These are phyloP conservation scores for Candida buenavistaensis DNA, from an alignment of 1,139 yeast genomes.

Conservation along the genomic window DNA sequence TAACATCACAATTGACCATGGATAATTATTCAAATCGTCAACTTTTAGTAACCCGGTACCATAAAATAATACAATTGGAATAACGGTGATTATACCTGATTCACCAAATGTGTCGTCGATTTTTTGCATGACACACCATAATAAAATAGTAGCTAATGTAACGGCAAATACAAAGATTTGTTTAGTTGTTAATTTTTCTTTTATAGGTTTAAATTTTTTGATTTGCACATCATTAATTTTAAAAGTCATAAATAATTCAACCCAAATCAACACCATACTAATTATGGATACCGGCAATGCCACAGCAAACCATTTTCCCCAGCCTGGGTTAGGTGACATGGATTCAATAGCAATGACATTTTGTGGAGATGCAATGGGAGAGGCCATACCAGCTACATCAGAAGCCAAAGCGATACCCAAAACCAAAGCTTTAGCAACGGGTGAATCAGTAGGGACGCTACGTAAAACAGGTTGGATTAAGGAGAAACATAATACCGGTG, in stretches of 20 bases:
- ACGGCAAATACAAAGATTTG: slow-evolving; percentile 72
- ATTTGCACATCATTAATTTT: slow-evolving; percentile 50
- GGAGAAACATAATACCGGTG: slow-evolving; percentile 73
- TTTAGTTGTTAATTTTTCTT: slow-evolving; percentile 67
- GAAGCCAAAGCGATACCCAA: slow-evolving; percentile 91
- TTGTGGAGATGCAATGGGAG: slow-evolving; percentile 96
- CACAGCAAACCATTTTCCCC: slow-evolving; percentile 93
- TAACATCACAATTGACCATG: slow-evolving; percentile 89
- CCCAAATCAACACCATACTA: slow-evolving; percentile 68
- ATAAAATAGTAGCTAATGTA: slow-evolving; percentile 65
- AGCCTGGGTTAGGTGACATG: slow-evolving; percentile 88
- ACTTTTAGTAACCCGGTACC: slow-evolving; percentile 83
- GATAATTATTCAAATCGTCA: slow-evolving; percentile 87
- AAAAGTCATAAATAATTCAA: slow-evolving; percentile 65
- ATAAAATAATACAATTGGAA: slow-evolving; percentile 81
- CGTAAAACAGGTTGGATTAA: slow-evolving; percentile 79
- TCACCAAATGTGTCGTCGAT: slow-evolving; percentile 76
- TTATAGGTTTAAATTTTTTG: slow-evolving; percentile 61
- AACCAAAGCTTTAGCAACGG: slow-evolving; percentile 79
- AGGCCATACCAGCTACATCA: slow-evolving; percentile 93
- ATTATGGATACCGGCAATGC: slow-evolving; percentile 76
- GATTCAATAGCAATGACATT: slow-evolving; percentile 84
- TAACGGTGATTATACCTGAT: slow-evolving; percentile 83
- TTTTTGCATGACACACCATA: slow-evolving; percentile 80
- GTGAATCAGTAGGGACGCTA: slow-evolving; percentile 74